Percentiles rank a stretch among this genome's conserved stretches.
These are phyloP conservation scores for Rhodotorula sp. DNA, from an alignment of 1,284 basidiomycete species.

Conservation along the genomic window DNA sequence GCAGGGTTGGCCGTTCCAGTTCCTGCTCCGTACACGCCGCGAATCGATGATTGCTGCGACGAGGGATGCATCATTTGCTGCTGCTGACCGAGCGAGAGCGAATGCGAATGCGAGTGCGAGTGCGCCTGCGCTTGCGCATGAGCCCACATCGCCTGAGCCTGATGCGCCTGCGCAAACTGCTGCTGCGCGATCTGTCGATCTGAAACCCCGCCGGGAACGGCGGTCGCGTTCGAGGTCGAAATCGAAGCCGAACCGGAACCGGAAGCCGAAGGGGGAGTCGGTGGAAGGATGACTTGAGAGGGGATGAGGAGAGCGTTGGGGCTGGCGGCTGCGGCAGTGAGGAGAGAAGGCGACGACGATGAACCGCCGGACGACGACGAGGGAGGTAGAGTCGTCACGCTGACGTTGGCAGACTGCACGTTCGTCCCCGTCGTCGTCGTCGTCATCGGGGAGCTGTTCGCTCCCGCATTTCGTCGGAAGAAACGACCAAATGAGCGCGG, in stretches of 20 bases:
- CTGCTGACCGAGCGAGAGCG: neutral
- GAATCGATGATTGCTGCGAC: neutral
- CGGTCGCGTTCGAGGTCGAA: neutral
- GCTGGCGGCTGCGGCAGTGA: neutral
- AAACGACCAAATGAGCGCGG: conserved; percentile 12
- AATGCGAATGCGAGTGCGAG: neutral
- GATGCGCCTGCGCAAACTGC: conserved; percentile 35
- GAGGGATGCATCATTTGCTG: neutral
- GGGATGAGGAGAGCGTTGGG: conserved; percentile 3
- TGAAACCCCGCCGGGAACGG: neutral
- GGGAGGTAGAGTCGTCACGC: conserved; percentile 6
- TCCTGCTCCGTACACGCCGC: neutral
- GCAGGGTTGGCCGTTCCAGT: neutral
- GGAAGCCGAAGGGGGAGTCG: neutral
- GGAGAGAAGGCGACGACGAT: neutral
- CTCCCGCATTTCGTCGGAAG: conserved; percentile 8
- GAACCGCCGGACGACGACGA: neutral
- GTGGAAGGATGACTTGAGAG: conserved; percentile 5
- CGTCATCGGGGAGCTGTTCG: neutral
- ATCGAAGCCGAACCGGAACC: neutral
- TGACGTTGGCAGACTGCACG: neutral
- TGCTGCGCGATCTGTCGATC: conserved; percentile 27
- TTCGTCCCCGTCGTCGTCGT: too few relatives aligned
- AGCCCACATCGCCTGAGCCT: conserved; percentile 32
- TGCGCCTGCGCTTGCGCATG: neutral